These are phyloP conservation scores for Colletotrichum musicola DNA, from an alignment of 2,329 filamentous ascomycete species.

Conservation along the genomic window DNA sequence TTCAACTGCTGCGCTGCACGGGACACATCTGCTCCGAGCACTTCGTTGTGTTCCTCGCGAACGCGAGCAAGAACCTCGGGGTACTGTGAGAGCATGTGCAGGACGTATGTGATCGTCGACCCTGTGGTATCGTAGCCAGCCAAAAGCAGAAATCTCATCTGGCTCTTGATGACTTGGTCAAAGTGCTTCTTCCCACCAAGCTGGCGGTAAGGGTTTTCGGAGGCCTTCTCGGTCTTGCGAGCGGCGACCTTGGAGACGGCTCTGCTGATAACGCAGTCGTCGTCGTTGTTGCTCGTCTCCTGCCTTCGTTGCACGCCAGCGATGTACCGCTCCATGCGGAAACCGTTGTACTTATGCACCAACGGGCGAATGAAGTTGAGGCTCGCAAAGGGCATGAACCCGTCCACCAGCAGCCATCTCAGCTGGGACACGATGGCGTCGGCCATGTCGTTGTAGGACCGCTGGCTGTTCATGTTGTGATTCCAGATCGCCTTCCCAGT, in stretches of 20 bases:
- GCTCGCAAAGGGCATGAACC: slow-evolving; percentile 15
- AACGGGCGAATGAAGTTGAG: slow-evolving; percentile 20
- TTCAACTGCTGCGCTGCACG: slow-evolving; percentile 54
- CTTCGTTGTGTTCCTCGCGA: slow-evolving; percentile 49
- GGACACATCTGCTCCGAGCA: slow-evolving; percentile 59
- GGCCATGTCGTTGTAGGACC: slow-evolving; percentile 17
- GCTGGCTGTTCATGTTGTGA: slow-evolving; percentile 24
- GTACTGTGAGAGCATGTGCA: slow-evolving; percentile 42
- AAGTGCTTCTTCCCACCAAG: slow-evolving; percentile 19
- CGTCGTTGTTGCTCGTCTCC: neutral
- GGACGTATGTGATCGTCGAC: slow-evolving; percentile 44
- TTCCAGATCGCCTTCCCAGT: slow-evolving; percentile 23
- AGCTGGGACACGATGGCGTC: slow-evolving; percentile 24
- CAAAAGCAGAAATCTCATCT: slow-evolving; percentile 49
- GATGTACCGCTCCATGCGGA: slow-evolving; percentile 24
- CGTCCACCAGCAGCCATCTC: slow-evolving; percentile 12
- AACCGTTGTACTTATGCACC: slow-evolving; percentile 26
- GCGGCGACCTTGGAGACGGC: slow-evolving; percentile 2
- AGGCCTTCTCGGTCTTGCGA: neutral
- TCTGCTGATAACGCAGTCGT: slow-evolving; percentile 16
- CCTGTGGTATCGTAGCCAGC: slow-evolving; percentile 51
- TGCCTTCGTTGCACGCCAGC: neutral
- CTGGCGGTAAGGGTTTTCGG: neutral
- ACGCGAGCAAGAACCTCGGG: slow-evolving; percentile 40
- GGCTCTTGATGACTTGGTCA: slow-evolving; percentile 24